Evolutionary conservation across 192 early-diverging fungal species (phyloP), one percentile per base, ranked within the genome.

Genomic region (Coemansia sp.): DNA sequence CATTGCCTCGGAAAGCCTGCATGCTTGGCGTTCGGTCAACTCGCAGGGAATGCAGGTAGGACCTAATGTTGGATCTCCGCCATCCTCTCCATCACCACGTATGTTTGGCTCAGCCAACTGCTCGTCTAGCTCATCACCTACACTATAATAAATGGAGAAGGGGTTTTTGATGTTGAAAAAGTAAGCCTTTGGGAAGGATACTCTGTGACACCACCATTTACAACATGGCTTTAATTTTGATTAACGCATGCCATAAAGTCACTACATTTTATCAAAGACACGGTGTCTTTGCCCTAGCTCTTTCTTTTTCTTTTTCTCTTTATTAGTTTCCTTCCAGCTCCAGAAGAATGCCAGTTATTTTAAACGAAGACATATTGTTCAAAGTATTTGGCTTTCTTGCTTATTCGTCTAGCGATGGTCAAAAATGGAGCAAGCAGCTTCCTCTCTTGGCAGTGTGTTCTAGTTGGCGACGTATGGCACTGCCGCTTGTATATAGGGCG

Each of bases 51-150:
- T 62, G 50, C 40, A 53, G 3, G 67, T 77, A 2, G 74, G 74
- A 0, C 74, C 74, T 0, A 77, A 77, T 32, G 48, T 62, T 3
- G 40, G 32, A 3, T 77, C 74, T 12, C 56, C 66, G 3, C 74
- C 69, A 37, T 77, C 67, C 38, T 77, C 74, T 52, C 74, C 74
- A 3, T 18, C 11, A 23, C n/a, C 36, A 2, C 56, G 28, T 43
- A 16, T 17, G 0, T 17, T 56, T 32, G 56, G 56, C n/a, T 38
- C 56, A 0, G 44, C 37, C 20, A 58, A 58, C 16, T 58, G 46
- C 36, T 58, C 56, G 44, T 40, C 53, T 3, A 57, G 56, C 32
- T 37, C 56, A 37, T 39, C 56, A 20, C 43, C 34, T 11, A n/a
- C 55, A 11, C 21, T 18, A 9, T 15, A 23, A 23, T 23, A 7